Evolutionary conservation across 2,329 filamentous ascomycete genomes (phyloP).

Genomic region (Plenodomus lindquistii): DNA sequence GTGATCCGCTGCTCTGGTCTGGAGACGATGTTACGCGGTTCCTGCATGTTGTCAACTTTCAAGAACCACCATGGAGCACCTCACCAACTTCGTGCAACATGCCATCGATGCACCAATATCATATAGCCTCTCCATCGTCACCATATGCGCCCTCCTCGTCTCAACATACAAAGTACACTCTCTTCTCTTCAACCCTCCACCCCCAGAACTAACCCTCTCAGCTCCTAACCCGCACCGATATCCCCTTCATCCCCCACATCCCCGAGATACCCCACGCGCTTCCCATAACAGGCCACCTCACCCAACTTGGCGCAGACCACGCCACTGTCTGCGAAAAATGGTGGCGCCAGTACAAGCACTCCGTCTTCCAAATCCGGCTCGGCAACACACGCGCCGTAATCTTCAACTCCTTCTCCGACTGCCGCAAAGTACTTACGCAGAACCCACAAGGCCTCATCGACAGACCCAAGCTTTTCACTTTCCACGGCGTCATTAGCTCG

Average conservation of each 20-base stretch:
- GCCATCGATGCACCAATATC: too few relatives aligned
- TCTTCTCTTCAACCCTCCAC: too few relatives aligned
- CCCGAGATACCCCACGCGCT: conserved; percentile 56
- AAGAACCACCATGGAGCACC: too few relatives aligned
- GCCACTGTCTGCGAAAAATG: conserved; percentile 56
- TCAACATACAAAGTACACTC: too few relatives aligned
- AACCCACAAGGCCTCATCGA: conserved; percentile 57
- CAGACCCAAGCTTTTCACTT: conserved; percentile 57
- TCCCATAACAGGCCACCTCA: conserved; percentile 56
- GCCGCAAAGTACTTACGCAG: conserved; percentile 54
- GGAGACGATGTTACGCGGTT: too few relatives aligned
- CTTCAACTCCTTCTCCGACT: conserved; percentile 58
- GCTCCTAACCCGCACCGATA: conserved; percentile 48
- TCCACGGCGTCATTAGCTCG: conserved; percentile 56
- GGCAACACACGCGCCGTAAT: conserved; percentile 59
- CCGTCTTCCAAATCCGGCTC: conserved; percentile 58
- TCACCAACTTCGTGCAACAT: too few relatives aligned
- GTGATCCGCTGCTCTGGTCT: too few relatives aligned
- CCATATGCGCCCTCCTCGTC: too few relatives aligned
- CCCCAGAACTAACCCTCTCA: background rate
- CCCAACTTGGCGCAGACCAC: conserved; percentile 58
- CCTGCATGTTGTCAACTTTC: too few relatives aligned
- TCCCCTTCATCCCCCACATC: conserved; percentile 54
- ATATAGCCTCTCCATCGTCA: too few relatives aligned
- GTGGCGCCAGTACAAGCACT: conserved; percentile 54